Evolutionary conservation across 108 stramenopile genomes (phyloP).

Genomic region (Aurantiochytrium sp.): DNA sequence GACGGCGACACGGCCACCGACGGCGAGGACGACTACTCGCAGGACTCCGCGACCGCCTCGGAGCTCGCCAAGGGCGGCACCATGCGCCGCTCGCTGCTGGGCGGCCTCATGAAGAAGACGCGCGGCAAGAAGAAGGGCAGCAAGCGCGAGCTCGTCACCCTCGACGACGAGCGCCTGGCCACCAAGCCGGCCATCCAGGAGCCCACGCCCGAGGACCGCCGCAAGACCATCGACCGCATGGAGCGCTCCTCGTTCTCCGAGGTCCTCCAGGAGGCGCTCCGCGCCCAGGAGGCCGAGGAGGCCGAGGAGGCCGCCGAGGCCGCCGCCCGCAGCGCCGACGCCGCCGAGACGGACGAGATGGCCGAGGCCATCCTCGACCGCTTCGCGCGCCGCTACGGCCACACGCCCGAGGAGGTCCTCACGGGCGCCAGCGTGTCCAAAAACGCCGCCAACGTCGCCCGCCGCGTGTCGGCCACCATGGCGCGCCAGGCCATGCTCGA

Average conservation of each 20-base stretch:
- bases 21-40: too few relatives aligned
- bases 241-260: neutral
- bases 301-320: neutral
- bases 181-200: neutral
- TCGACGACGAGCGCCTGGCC: neutral
- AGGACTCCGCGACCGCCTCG: neutral
- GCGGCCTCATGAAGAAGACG: conserved; percentile 21
- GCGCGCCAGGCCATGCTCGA: neutral
- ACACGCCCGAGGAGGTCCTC: neutral
- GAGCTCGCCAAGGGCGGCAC: neutral
- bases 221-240: neutral
- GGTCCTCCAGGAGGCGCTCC: neutral
- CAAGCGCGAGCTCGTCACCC: neutral
- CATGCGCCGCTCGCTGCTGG: neutral
- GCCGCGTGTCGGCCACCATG: neutral
- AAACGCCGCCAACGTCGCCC: neutral
- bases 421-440: neutral
- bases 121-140: neutral
- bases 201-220: conserved; percentile 19
- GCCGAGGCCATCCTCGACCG: neutral
- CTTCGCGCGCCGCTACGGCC: neutral
- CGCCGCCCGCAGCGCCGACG: neutral
- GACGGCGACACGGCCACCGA: neutral
- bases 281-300: neutral
- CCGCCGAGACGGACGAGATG: neutral